Percentiles rank a stretch among this genome's conserved stretches.
Conservation (phyloP, 75 land plant genomes). For the Cryptomeria japonica region DNA sequence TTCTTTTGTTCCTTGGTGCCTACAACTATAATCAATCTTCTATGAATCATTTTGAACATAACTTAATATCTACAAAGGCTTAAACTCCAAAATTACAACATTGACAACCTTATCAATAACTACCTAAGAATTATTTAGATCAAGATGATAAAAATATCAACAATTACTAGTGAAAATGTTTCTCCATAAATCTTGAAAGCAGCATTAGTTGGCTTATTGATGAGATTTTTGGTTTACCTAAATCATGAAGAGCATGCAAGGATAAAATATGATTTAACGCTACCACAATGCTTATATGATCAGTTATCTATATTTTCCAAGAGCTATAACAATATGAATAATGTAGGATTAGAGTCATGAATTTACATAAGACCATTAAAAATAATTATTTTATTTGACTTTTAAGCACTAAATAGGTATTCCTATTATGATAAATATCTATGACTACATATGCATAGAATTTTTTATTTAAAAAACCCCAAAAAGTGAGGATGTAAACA, state of each 20-base stretch:
- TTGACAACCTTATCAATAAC: no score
- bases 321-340: not conserved
- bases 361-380: not conserved
- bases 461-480: no score
- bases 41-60: no score
- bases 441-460: not conserved
- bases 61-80: no score
- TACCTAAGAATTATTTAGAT: no score
- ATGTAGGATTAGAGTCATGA: not conserved
- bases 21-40: no score
- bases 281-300: not conserved
- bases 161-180: not conserved
- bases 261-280: not conserved
- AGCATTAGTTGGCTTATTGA: not conserved
- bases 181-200: not conserved
- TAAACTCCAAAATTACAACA: no score
- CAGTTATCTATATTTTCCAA: no score
- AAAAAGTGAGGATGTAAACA: not conserved
- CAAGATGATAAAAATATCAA: no score
- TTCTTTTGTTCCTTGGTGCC: no score
- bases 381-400: not conserved
- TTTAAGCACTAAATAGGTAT: not conserved
- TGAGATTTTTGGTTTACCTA: not conserved
- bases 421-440: not conserved
- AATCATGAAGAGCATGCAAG: not conserved